A percentile compares a stretch with the other conserved stretches of the same genome.
Evolutionary conservation across 2,329 filamentous ascomycete species (phyloP).

Genomic region (Botrytis cinerea): DNA sequence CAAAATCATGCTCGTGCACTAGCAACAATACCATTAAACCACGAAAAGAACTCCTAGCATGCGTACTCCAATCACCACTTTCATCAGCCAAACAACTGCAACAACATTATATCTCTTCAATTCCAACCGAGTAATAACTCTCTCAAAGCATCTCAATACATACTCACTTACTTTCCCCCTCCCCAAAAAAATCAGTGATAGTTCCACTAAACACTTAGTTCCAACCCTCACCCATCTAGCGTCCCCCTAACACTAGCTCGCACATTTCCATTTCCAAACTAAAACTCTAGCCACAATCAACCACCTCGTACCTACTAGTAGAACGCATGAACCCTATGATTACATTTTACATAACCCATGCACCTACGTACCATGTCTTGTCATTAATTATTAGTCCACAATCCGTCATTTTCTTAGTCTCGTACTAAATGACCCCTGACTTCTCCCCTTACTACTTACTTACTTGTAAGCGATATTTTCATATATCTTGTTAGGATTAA

Average conservation of each 20-base stretch:
- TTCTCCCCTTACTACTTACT: neutral
- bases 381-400: neutral
- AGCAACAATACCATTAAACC: neutral
- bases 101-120: neutral
- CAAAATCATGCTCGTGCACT: neutral
- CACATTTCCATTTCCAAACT: neutral
- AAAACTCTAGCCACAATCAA: neutral
- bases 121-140: neutral
- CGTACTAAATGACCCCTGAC: neutral
- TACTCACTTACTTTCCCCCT: neutral
- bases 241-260: neutral
- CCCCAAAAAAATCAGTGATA: neutral
- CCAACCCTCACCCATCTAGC: neutral
- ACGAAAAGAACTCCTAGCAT: neutral
- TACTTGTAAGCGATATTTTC: neutral
- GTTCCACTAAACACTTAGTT: neutral
- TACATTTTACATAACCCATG: too few relatives aligned
- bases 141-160: rapidly evolving
- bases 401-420: neutral
- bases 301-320: neutral
- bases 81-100: neutral
- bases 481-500: too few relatives aligned
- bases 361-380: neutral
- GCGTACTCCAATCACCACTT: neutral
- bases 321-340: rapidly evolving